phyloP scores from a whole-genome alignment of 495 filamentous ascomycete genomes.

The Barbatosphaeria neglecta region DNA sequence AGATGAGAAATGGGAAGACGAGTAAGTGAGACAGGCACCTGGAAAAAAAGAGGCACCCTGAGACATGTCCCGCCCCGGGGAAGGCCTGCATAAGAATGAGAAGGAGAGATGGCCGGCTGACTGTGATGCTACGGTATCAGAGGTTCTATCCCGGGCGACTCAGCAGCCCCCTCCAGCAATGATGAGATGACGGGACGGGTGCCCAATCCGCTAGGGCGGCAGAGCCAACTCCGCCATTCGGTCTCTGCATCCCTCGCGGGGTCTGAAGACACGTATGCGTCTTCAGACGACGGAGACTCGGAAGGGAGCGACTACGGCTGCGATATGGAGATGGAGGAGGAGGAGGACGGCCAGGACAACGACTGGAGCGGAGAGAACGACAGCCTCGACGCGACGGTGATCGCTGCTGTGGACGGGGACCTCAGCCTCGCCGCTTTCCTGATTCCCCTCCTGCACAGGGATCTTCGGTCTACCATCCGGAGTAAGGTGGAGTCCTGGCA shows the following conservation, averaged over 20 bases:
- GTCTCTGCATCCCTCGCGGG: not conserved
- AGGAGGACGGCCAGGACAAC: conserved; percentile 8
- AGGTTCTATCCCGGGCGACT: not conserved
- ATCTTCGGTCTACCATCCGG: conserved; percentile 8
- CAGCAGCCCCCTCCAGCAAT: not conserved
- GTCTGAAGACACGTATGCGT: not conserved
- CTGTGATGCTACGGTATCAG: not conserved
- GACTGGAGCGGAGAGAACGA: conserved; percentile 16
- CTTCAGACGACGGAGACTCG: conserved; percentile 2
- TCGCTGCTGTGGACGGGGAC: conserved; percentile 12
- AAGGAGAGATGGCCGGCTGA: not conserved
- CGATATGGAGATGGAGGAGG: conserved; percentile 4
- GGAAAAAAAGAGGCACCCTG: too few species aligned
- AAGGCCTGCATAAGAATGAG: too few species aligned
- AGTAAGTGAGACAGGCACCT: conserved; percentile 4
- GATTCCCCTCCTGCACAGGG: conserved; percentile 11
- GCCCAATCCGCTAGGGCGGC: not conserved
- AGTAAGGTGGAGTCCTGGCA: conserved; percentile 15
- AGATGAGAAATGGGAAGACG: conserved; percentile 10
- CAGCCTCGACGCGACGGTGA: conserved; percentile 10
- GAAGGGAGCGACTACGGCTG: conserved; percentile 9
- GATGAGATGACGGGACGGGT: not conserved
- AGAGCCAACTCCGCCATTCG: not conserved
- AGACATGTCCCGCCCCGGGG: not conserved
- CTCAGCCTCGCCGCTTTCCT: conserved; percentile 9